Evolutionary conservation across 306 rosid genomes (phyloP), one percentile per base, ranked within the genome.

Genomic region (Malus sieversii): DNA sequence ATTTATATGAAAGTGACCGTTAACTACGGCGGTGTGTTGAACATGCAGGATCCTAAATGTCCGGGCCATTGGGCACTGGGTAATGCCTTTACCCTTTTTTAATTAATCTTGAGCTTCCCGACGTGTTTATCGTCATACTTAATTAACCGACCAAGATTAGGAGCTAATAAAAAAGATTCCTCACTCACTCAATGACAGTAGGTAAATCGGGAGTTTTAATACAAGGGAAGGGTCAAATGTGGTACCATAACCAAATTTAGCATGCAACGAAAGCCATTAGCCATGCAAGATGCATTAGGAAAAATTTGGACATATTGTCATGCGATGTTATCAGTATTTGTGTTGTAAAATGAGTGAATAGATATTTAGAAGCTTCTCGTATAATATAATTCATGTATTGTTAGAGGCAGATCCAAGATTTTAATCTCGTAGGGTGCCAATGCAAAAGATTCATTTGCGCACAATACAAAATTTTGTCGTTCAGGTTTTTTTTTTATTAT

Each of bases 1-100:
- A 81, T 38, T 51, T 51, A 15, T 51, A 51, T 70, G 70, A 40
- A 72, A 77, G 66, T 78, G 86, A 83, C 83, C 92, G 89, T 66
- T 35, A 20, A 20, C 48, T 19, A 16, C 32, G 55, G 53, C 0
- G 5, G 51, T n/a, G 25, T 22, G 5, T 40, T 67, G 18, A 12
- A 10, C 20, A 4, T 9, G 63, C 33, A 60, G 72, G 83, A 75
- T 53, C 66, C 42, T 65, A 55, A 59, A 58, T 80, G 71, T 42
- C 61, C 77, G 85, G 81, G 75, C 77, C 81, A 4, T 22, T 10
- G 29, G 15, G 18, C 20, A 48, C 55, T 5, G 20, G 55, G 55
- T 48, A 48, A 4, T 48, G 55, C 20, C 18, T 15, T 15, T 48
- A 6, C 42, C 9, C 42, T 38, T 48, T 51, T 16, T 51, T 51